Evolutionary conservation across 306 rosid genomes (phyloP).

Genomic region (Inga oerstediana): DNA sequence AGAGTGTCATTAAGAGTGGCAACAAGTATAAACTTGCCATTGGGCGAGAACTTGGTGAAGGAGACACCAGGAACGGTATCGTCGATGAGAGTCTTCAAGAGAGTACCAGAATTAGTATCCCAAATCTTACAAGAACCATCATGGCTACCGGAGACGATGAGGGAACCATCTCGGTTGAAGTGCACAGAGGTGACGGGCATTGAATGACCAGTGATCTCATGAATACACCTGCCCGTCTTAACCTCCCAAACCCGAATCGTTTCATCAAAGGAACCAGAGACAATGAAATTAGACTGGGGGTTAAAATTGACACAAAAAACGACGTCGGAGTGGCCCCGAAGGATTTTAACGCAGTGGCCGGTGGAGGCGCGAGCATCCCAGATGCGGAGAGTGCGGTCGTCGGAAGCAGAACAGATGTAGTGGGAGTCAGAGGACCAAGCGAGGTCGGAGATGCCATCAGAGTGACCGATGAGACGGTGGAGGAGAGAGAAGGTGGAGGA

Average conservation of each 20-base stretch:
- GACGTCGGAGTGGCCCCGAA: constrained; percentile 69
- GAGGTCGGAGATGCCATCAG: constrained; percentile 79
- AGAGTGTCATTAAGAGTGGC: constrained; percentile 93
- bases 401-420: constrained; percentile 96
- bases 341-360: constrained; percentile 80
- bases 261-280: constrained; percentile 90
- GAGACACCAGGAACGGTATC: constrained; percentile 79
- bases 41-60: constrained; percentile 88
- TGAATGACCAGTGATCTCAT: constrained; percentile 59
- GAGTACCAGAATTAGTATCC: constrained; percentile 60
- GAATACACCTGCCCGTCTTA: constrained; percentile 80
- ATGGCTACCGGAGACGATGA: constrained; percentile 86
- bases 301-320: constrained; percentile 93
- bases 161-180: constrained; percentile 89
- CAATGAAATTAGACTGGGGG: constrained; percentile 75
- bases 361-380: constrained; percentile 78
- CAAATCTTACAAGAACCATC: constrained; percentile 94
- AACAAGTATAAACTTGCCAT: constrained; percentile 86
- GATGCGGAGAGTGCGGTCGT: constrained; percentile 85
- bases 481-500: constrained; percentile 56
- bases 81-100: constrained; percentile 71
- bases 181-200: constrained; percentile 85
- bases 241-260: constrained; percentile 90
- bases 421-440: constrained; percentile 95
- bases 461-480: constrained; percentile 78